Evolutionary conservation across 2,329 filamentous ascomycete genomes (phyloP).

Genomic region (Chaetomiaceae sp.): DNA sequence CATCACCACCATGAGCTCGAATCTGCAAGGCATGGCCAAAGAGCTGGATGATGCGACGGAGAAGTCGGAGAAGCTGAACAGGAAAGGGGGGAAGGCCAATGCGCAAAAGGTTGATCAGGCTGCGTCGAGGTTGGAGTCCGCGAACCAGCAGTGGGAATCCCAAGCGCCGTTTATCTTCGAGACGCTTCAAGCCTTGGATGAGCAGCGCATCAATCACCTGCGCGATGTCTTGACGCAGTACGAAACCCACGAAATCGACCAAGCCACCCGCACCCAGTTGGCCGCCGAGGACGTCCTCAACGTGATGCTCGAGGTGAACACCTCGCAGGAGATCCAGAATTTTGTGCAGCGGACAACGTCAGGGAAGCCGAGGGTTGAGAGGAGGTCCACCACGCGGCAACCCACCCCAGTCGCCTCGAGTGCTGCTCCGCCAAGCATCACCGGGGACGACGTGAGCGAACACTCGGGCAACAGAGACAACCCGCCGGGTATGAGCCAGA

Average conservation of each 20-base stretch:
- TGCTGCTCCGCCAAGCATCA: slow-evolving; percentile 28
- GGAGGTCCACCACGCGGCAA: slow-evolving; percentile 34
- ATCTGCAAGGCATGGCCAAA: slow-evolving; percentile 72
- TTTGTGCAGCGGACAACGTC: slow-evolving; percentile 48
- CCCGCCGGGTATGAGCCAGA: slow-evolving; percentile 26
- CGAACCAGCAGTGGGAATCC: slow-evolving; percentile 83
- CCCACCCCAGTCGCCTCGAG: slow-evolving; percentile 33
- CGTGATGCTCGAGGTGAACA: slow-evolving; percentile 77
- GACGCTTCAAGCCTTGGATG: slow-evolving; percentile 82
- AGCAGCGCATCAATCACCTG: slow-evolving; percentile 80
- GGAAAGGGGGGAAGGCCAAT: slow-evolving; percentile 71
- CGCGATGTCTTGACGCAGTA: slow-evolving; percentile 88
- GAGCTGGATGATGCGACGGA: slow-evolving; percentile 80
- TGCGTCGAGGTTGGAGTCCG: slow-evolving; percentile 64
- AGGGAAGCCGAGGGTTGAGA: slow-evolving; percentile 40
- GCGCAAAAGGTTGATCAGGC: slow-evolving; percentile 72
- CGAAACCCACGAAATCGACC: slow-evolving; percentile 86
- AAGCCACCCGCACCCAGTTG: slow-evolving; percentile 67
- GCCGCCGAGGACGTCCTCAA: slow-evolving; percentile 76
- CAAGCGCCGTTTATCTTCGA: slow-evolving; percentile 95
- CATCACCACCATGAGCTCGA: slow-evolving; percentile 74
- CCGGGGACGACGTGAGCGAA: slow-evolving; percentile 40
- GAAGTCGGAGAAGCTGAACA: slow-evolving; percentile 75
- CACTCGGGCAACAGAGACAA: slow-evolving; percentile 39
- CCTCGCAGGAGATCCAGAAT: slow-evolving; percentile 75